These are phyloP conservation scores for Solanum rostratum DNA, from an alignment of 257 asterid species.

Conservation along the genomic window DNA sequence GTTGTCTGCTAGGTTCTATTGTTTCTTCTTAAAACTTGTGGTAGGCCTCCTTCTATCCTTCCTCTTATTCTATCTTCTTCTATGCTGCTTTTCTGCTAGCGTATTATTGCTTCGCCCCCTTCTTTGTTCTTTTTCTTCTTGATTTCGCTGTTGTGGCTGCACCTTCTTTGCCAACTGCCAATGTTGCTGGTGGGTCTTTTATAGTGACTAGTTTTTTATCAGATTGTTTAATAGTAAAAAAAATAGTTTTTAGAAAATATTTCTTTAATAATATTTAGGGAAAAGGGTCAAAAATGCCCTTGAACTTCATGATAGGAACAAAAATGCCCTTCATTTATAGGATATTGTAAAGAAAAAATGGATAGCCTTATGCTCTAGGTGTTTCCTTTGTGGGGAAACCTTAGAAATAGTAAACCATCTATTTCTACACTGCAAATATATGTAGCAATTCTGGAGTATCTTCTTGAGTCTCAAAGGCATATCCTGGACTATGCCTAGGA, in stretches of 20 bases:
- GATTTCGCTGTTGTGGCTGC: background rate
- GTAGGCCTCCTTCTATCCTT: background rate
- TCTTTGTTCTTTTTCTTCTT: background rate
- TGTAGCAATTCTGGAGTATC: no score
- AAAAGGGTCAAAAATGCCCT: no score
- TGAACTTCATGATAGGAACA: no score
- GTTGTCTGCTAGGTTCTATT: background rate
- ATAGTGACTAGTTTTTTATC: background rate
- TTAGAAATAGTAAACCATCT: no score
- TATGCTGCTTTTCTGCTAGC: background rate
- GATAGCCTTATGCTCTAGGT: no score
- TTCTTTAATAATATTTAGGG: background rate
- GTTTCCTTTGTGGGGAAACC: no score
- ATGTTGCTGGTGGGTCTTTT: background rate
- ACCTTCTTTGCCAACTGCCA: background rate
- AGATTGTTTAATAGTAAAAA: background rate
- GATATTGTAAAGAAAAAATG: no score
- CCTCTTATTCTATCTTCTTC: background rate
- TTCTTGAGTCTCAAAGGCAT: no score
- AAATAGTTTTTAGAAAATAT: background rate
- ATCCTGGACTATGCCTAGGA: no score
- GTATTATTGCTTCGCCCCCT: background rate
- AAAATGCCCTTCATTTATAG: no score
- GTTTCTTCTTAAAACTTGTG: background rate
- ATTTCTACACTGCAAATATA: no score